Base-by-base conservation (phyloP, 2,329 filamentous ascomycete genomes). In the Penicillium sp. region DNA sequence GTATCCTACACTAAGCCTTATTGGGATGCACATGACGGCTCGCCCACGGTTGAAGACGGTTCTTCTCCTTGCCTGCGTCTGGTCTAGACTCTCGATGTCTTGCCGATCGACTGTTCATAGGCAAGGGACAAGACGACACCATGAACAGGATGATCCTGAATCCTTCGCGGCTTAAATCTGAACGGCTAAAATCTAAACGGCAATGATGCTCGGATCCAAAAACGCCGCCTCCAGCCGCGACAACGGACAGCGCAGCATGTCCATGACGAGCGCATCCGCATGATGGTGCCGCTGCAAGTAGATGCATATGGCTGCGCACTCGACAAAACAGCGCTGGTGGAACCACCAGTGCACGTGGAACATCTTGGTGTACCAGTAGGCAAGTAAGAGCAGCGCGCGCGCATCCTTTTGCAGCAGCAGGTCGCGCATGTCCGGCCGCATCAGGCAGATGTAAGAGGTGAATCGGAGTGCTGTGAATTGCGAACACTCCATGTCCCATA, bases 281-380 rank as follows among this genome's bases (percentile, higher is more conserved):
- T 18, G 49, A 20, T 69, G 62, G 60, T 67, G 58, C 28, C 60
- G 64, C 48, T 74, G 73, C 52, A 81, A 59, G 63, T 73, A 76
- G n/a, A 74, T 59, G 57, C 71, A 75, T 21, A 83, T 80, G 1
- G 80, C 76, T 47, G 74, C 71, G n/a, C 78, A 79, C 61, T 83
- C 79, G 1, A 82, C 62, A 26, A 71, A 60, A 4, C 77, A 74
- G 47, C 81, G 71, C 51, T 73, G 68, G 46, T 73, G 68, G 14
- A 81, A 59, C 77, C 79, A 83, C 81, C 80, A 83, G 9, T 70
- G 63, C 16, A 70, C 65, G 12, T 70, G 64, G 14, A 71, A 74
- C 14, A 81, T 65, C 59, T 79, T 77, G 9, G 79, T 77, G 65
- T 80, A 82, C 82, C 82, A 86, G 67, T 79, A 82, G 0, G 77